Evolutionary conservation across 2,329 filamentous ascomycete genomes (phyloP), one percentile per base, ranked within the genome.

Genomic region (Neospermospora avenae): DNA sequence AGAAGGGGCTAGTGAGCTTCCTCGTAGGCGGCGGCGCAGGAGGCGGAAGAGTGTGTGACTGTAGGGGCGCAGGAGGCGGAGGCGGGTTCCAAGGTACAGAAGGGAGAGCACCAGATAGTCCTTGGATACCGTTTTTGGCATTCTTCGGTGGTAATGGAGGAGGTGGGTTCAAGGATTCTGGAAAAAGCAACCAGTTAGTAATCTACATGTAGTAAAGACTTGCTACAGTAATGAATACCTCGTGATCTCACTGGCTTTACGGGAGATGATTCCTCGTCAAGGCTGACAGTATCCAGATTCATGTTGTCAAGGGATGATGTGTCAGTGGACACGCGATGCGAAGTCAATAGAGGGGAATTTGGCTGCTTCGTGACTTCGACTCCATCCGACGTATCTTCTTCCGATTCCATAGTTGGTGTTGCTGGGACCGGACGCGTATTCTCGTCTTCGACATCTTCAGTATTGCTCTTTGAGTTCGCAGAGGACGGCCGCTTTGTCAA

Each of bases 1-100:
- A 85, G 69, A 96, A 96, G n/a, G 89, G 91, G 67, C 90, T 91
- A 8, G 90, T 93, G 58, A 96, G 83, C 74, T 95, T 96, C 70
- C 91, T 81, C 61, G 82, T 66, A 13, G 70, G 64, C 13, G 64
- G 64, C 13, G 64, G 64, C 22, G 69, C 58, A 22, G 68, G 66
- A 20, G 67, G 61, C 46, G 71, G 62, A 49, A 66, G 65, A n/a
- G 39, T 61, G 7, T 65, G 49, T 28, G 64, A 34, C 35, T 68
- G 59, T 45, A 66, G 67, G 22, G 67, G 49, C 28, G 63, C 66
- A 20, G 82, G 78, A 44, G 84, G 77, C 41, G 82, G 78, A 44
- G 84, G 77, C 41, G 87, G 83, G 18, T 84, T 86, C 87, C 88
- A 91, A 61, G 87, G 86, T 75, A 91, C 84, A 34, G 89, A 81